A percentile compares a stretch with the other conserved stretches of the same genome.
These are phyloP conservation scores for Aspergillus olivimuriae DNA, from an alignment of 495 filamentous ascomycete genomes.

Conservation along the genomic window DNA sequence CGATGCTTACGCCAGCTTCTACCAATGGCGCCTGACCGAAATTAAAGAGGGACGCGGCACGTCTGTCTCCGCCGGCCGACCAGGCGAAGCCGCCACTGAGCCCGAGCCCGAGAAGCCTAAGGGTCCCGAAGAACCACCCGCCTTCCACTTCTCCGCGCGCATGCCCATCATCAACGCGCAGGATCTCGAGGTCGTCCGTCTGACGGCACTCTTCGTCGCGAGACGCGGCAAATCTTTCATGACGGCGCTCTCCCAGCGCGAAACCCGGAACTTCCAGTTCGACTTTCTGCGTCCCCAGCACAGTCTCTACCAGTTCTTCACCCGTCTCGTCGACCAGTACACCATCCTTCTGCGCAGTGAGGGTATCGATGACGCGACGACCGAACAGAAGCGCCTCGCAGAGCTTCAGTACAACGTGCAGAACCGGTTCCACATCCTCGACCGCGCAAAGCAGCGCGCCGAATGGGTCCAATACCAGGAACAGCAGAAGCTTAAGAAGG, in stretches of 20 bases:
- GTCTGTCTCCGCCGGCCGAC: slow-evolving; percentile 68
- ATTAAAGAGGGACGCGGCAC: slow-evolving; percentile 79
- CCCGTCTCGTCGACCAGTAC: slow-evolving; percentile 87
- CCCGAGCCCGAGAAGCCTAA: slow-evolving; percentile 60
- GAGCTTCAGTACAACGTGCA: slow-evolving; percentile 72
- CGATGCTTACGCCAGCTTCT: slow-evolving; percentile 85
- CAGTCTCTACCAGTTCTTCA: slow-evolving; percentile 92
- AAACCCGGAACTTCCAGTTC: slow-evolving; percentile 90
- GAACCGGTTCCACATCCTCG: slow-evolving; percentile 74
- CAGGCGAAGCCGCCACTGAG: slow-evolving; percentile 51
- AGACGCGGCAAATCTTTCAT: slow-evolving; percentile 86
- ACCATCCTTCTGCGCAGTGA: slow-evolving; percentile 65
- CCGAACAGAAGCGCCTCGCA: slow-evolving; percentile 60
- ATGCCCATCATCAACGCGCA: slow-evolving; percentile 97
- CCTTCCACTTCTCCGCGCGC: slow-evolving; percentile 89
- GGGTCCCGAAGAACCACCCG: slow-evolving; percentile 80
- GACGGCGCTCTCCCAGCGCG: slow-evolving; percentile 79
- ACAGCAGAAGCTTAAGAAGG: slow-evolving; percentile 79
- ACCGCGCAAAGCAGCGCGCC: slow-evolving; percentile 73
- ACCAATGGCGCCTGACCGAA: slow-evolving; percentile 82
- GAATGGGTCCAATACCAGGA: slow-evolving; percentile 83
- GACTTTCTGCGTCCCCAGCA: slow-evolving; percentile 95
- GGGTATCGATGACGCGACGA: slow-evolving; percentile 62
- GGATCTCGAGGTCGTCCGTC: slow-evolving; percentile 85
- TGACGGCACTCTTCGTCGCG: slow-evolving; percentile 87